phyloP scores from a whole-genome alignment of 192 early-diverging fungal species.

The Obelidium mucronatum region DNA sequence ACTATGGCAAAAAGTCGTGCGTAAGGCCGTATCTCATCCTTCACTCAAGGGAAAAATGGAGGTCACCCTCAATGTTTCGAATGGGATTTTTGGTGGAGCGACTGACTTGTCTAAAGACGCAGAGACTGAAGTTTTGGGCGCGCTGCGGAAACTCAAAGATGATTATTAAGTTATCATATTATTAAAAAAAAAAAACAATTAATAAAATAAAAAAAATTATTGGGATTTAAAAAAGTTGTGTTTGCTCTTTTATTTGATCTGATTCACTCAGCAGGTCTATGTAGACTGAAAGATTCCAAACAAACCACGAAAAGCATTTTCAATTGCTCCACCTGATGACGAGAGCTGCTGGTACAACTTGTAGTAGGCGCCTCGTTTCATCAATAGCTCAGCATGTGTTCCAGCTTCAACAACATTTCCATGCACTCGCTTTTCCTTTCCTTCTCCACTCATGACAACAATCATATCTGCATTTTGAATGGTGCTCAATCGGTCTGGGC shows the following conservation, averaged over 20 bases:
- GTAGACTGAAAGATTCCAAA: neutral
- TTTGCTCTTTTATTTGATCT: no score
- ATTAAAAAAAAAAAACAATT: no score
- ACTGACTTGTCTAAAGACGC: neutral
- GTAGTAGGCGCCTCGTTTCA: constrained; percentile 26
- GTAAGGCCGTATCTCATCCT: neutral
- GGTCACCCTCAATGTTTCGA: neutral
- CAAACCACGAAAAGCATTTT: neutral
- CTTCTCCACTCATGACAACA: constrained; percentile 66
- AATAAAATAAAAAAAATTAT: no score
- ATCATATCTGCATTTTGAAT: constrained; percentile 86
- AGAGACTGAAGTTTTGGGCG: constrained; percentile 1
- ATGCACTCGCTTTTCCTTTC: neutral
- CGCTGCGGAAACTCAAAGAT: neutral
- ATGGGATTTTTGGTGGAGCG: neutral
- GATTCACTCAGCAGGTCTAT: no score
- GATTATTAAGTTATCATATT: no score
- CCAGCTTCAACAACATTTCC: constrained; percentile 44
- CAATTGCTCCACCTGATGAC: neutral
- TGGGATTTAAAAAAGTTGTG: no score
- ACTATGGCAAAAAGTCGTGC: neutral
- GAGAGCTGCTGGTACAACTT: constrained; percentile 28
- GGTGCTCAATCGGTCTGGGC: constrained; percentile 80
- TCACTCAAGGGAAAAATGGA: neutral
- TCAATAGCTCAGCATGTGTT: constrained; percentile 22